Base-by-base conservation (phyloP, 2,329 filamentous ascomycete species). In the Cephalotrichum gorgonifer region DNA sequence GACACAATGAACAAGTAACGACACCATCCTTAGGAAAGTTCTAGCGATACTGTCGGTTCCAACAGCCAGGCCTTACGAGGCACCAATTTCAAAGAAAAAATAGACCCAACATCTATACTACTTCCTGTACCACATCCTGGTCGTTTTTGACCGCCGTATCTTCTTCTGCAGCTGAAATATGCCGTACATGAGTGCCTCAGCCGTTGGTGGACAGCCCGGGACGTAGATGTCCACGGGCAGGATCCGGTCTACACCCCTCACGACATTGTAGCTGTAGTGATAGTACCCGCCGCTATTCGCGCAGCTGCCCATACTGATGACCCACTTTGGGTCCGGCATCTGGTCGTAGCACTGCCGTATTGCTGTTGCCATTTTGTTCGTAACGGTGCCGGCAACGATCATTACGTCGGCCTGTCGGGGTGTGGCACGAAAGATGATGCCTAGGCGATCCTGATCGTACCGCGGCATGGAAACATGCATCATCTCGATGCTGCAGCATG, bases 361-460 rank as follows among this genome's bases (percentile, higher is more conserved):
- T 30, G 89, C 89, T 2, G 89, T 88, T 1, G 88, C 88, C 89
- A 95, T 95, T 75, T 95, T 95, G 76, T 95, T 95, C 58, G 88
- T 94, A 53, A 95, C 78, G 27, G 89, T 95, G 52, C 89, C 89
- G 26, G 89, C 88, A 22, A 95, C 88, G 60, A 95, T 93, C 88
- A 95, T 93, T 55, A 94, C 85, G 66, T 95, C 88, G 53, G 87
- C 86, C 67, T 94, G 88, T 55, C 88, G 83, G 2, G 88, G 88
- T 12, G 86, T 91, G 51, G 87, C 88, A 57, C 88, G 83, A 78
- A 93, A 94, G 64, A 94, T 93, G 64, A 94, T 93, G 55, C 88
- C 88, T 52, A 91, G 74, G 31, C 88, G 81, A 69, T 94, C 88
- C 64, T 93, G 86, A 61, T 94, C 88, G 78, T 94, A 93, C 31